Evolutionary conservation across 768 basidiomycete species (phyloP).

Genomic region (Cubamyces lactineus): DNA sequence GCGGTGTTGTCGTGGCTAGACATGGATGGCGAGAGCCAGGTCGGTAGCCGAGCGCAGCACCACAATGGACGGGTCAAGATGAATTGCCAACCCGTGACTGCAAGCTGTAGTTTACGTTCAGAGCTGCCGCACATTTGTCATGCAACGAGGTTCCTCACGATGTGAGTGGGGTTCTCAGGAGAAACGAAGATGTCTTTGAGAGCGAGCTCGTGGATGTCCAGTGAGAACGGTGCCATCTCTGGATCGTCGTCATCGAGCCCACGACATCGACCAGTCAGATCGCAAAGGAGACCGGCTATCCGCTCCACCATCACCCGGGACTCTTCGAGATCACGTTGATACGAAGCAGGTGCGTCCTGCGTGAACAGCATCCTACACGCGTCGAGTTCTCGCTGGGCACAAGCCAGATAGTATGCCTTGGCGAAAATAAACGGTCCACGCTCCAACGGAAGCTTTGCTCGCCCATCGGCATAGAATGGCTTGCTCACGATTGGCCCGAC

Average conservation of each 20-base stretch:
- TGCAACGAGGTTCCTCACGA: slow-evolving; percentile 26
- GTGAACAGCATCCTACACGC: slow-evolving; percentile 36
- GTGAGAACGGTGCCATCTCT: slow-evolving; percentile 35
- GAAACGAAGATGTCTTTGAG: slow-evolving; percentile 37
- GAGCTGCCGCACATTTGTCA: neutral
- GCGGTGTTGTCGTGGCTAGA: slow-evolving; percentile 24
- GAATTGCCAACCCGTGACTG: slow-evolving; percentile 36
- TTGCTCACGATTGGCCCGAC: slow-evolving; percentile 30
- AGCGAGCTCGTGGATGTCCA: slow-evolving; percentile 36
- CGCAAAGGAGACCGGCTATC: slow-evolving; percentile 34
- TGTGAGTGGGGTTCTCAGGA: slow-evolving; percentile 32
- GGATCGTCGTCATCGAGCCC: slow-evolving; percentile 39
- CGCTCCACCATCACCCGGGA: slow-evolving; percentile 36
- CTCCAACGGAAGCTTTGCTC: slow-evolving; percentile 35
- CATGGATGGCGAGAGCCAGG: slow-evolving; percentile 36
- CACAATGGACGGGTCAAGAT: slow-evolving; percentile 36
- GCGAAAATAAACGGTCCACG: slow-evolving; percentile 37
- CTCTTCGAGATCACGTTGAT: slow-evolving; percentile 36
- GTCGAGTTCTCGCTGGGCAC: slow-evolving; percentile 41
- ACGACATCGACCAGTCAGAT: slow-evolving; percentile 34
- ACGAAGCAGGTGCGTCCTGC: slow-evolving; percentile 36
- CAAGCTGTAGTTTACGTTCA: slow-evolving; percentile 23
- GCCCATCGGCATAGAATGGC: slow-evolving; percentile 36
- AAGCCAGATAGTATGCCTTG: slow-evolving; percentile 38
- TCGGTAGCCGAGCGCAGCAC: slow-evolving; percentile 38